These are phyloP conservation scores for Nematocida homosporus DNA, from an alignment of 371 early-diverging fungal species.

Conservation along the genomic window DNA sequence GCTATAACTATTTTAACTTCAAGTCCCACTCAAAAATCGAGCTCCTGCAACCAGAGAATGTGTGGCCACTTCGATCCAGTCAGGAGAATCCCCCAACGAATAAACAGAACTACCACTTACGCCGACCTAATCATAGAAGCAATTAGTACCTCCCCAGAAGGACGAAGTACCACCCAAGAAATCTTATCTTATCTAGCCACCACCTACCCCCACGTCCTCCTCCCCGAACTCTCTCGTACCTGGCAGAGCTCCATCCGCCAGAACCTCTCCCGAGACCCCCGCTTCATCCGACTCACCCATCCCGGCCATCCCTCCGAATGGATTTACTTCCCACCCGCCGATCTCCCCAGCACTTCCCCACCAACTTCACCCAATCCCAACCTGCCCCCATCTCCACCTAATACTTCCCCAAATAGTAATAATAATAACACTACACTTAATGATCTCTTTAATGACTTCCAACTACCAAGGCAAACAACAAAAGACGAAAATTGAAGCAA, in stretches of 20 bases:
- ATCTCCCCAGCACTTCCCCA: no score
- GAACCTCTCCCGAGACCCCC: conserved; percentile 21
- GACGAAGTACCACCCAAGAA: conserved; percentile 16
- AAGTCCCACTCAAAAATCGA: not conserved
- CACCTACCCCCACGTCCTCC: conserved; percentile 1
- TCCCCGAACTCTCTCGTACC: not conserved
- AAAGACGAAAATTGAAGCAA: not conserved
- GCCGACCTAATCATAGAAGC: conserved; percentile 1
- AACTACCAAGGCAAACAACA: not conserved
- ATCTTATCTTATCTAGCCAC: conserved; percentile 5
- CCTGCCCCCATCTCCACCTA: no score
- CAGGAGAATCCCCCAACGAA: not conserved
- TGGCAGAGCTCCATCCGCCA: conserved; percentile 31
- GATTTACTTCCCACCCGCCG: conserved; percentile 24
- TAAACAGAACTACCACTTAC: conserved; percentile 26
- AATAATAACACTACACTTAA: no score
- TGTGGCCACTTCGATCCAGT: not conserved
- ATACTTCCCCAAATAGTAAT: not conserved
- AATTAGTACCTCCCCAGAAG: conserved; percentile 11
- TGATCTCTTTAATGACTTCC: no score
- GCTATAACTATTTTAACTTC: not conserved
- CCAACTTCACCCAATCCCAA: no score
- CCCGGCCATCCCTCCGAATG: conserved; percentile 11
- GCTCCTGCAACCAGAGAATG: not conserved
- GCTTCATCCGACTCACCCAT: conserved; percentile 23